Percentiles rank a stretch among this genome's conserved stretches.
Evolutionary conservation across 345 rosid genomes (phyloP).

Genomic region (Orychophragmus violaceus): DNA sequence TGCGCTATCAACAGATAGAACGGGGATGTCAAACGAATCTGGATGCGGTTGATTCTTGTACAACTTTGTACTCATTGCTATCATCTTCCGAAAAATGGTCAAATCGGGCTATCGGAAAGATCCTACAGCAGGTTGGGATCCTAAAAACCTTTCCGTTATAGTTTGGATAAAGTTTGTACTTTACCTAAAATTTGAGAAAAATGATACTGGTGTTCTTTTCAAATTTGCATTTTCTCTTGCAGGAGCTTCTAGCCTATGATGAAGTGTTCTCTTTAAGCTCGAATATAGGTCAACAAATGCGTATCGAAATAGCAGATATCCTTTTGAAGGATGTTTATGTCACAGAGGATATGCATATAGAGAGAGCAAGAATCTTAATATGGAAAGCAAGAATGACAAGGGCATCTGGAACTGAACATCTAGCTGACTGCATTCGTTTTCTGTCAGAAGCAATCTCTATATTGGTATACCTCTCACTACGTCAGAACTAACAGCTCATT

Average conservation of each 20-base stretch:
- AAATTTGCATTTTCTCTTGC: constrained; percentile 8
- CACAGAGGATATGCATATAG: constrained; percentile 30
- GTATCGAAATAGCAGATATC: constrained; percentile 40
- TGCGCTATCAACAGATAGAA: constrained; percentile 46
- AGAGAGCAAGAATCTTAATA: constrained; percentile 56
- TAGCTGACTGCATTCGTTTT: constrained; percentile 47
- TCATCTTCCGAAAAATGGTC: constrained; percentile 44
- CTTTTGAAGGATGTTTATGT: constrained; percentile 51
- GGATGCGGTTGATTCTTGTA: constrained; percentile 32
- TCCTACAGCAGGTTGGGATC: constrained; percentile 76
- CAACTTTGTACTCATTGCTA: constrained; percentile 47
- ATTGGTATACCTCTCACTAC: constrained; percentile 36
- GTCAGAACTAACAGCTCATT: neutral
- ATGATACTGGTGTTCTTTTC: neutral
- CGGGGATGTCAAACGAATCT: constrained; percentile 37
- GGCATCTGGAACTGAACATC: constrained; percentile 44
- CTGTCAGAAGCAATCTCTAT: constrained; percentile 66
- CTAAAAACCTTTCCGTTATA: neutral
- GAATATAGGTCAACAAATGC: constrained; percentile 51
- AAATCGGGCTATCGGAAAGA: constrained; percentile 40
- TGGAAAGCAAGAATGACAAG: constrained; percentile 55
- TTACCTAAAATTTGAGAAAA: constrained; percentile 6
- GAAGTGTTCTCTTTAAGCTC: constrained; percentile 43
- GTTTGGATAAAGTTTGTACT: neutral
- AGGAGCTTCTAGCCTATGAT: constrained; percentile 81